phyloP scores from a whole-genome alignment of 768 basidiomycete species.

The Serendipita sp. region DNA sequence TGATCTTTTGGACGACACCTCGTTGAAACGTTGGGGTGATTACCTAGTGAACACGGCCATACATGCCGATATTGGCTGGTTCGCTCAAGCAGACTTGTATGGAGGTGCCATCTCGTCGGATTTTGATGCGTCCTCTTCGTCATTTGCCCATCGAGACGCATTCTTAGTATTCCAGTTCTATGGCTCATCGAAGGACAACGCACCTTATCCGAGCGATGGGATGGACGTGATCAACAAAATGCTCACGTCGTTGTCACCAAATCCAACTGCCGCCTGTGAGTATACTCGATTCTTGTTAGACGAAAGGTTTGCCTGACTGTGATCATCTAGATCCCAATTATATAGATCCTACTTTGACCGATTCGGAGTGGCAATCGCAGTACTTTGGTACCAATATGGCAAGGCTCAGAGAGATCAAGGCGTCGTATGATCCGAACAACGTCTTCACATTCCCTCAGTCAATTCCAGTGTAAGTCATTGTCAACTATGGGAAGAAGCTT shows the following conservation, averaged over 20 bases:
- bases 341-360: conserved; percentile 22
- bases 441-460: not conserved
- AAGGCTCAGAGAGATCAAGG: conserved; percentile 8
- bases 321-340: conserved; percentile 30
- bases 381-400: not conserved
- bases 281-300: not conserved
- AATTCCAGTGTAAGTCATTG: not conserved
- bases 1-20: too few species aligned
- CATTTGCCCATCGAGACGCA: conserved; percentile 30
- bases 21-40: not conserved
- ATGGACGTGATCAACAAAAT: conserved; percentile 15
- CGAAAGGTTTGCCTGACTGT: not conserved
- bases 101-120: conserved; percentile 28
- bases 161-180: conserved; percentile 18
- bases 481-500: too few species aligned
- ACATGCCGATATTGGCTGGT: conserved; percentile 21
- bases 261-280: conserved; percentile 11
- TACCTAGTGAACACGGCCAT: conserved; percentile 3
- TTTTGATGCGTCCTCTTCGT: conserved; percentile 24
- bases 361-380: too few species aligned
- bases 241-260: not conserved
- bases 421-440: too few species aligned
- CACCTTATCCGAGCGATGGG: conserved; percentile 30
- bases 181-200: conserved; percentile 24
- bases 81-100: not conserved